These are phyloP conservation scores for Pichia sp. DNA, from an alignment of 1,139 yeast genomes.

Conservation along the genomic window DNA sequence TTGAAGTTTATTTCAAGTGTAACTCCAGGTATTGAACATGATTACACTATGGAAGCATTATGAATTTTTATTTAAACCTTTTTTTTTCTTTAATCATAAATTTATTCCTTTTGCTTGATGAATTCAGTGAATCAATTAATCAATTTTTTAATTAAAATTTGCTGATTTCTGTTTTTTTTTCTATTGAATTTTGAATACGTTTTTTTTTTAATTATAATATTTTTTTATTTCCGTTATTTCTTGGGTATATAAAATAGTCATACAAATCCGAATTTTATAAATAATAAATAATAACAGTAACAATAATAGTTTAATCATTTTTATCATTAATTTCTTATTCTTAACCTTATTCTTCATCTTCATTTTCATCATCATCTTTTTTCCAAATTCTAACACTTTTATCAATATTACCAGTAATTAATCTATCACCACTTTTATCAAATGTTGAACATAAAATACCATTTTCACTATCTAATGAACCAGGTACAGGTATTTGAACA, in stretches of 20 bases:
- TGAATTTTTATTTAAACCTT: conserved; percentile 19
- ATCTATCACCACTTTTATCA: conserved; percentile 81
- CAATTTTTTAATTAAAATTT: too few species aligned
- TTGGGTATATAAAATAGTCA: too few species aligned
- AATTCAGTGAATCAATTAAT: too few species aligned
- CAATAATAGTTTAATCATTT: neutral
- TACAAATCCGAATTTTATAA: too few species aligned
- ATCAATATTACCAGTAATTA: conserved; percentile 86
- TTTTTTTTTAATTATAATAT: too few species aligned
- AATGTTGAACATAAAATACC: conserved; percentile 70
- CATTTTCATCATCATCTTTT: conserved; percentile 31
- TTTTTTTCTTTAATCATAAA: too few species aligned
- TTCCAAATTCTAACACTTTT: conserved; percentile 85
- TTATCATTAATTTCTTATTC: neutral
- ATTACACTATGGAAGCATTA: conserved; percentile 89
- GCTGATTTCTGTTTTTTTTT: too few species aligned
- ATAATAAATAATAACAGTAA: too few species aligned
- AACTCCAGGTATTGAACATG: conserved; percentile 95
- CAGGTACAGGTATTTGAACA: conserved; percentile 53
- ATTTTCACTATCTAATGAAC: conserved; percentile 58
- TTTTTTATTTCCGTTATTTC: too few species aligned
- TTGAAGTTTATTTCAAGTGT: conserved; percentile 93
- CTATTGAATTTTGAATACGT: too few species aligned
- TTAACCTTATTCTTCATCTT: neutral
- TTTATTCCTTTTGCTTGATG: too few species aligned